Percentiles rank a stretch among this genome's conserved stretches.
phyloP scores from a whole-genome alignment of 441 rosid species.

The Hypseocharis bilobata region DNA sequence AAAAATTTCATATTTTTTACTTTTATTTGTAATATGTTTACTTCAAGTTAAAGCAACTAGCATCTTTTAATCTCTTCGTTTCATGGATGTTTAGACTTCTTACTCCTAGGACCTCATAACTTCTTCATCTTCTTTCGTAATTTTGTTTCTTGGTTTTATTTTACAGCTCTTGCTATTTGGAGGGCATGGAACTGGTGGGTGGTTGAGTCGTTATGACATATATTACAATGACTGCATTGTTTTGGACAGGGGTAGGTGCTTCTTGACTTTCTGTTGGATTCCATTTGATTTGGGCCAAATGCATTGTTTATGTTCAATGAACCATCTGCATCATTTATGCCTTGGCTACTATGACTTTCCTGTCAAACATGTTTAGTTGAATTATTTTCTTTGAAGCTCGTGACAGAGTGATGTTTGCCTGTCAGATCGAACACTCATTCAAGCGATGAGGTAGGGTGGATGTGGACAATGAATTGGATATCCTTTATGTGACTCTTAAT shows the following conservation, averaged over 20 bases:
- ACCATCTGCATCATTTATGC: background rate
- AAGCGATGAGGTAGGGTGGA: no score
- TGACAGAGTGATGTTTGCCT: no score
- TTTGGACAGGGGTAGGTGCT: conserved; percentile 67
- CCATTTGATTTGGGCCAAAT: background rate
- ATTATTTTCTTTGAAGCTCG: no score
- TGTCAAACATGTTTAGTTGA: no score
- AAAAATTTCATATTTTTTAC: background rate
- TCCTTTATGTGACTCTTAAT: no score
- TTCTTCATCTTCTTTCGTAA: background rate
- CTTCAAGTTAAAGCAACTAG: background rate
- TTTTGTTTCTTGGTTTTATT: conserved; percentile 2
- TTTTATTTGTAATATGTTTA: background rate
- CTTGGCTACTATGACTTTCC: background rate
- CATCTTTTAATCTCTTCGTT: conserved; percentile 1
- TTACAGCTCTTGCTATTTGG: conserved; percentile 91
- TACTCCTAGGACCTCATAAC: background rate
- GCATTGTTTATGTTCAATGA: background rate
- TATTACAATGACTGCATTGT: conserved; percentile 80
- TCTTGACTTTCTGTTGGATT: conserved; percentile 13
- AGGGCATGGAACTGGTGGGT: conserved; percentile 98
- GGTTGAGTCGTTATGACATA: conserved; percentile 95
- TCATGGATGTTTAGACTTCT: background rate
- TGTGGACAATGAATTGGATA: no score
- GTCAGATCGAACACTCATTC: no score